A percentile compares a stretch with the other conserved stretches of the same genome.
Evolutionary conservation across 2,329 filamentous ascomycete genomes (phyloP).

Genomic region (Monosporascus sp.): DNA sequence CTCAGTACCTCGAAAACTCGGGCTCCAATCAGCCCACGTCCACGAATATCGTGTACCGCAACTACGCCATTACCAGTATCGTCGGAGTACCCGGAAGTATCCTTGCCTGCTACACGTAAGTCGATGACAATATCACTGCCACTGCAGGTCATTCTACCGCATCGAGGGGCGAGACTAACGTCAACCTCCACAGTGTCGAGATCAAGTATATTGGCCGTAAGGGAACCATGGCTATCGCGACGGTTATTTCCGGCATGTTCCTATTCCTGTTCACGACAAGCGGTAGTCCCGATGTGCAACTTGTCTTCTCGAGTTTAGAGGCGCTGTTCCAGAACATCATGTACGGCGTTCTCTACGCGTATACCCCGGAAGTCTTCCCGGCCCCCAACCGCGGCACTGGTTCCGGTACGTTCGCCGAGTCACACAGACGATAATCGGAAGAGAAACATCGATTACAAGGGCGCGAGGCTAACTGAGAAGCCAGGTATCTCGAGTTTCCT

Average conservation of each 20-base stretch:
- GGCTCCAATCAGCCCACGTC: constrained; percentile 21
- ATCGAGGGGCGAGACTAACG: background rate
- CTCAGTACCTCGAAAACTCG: constrained; percentile 21
- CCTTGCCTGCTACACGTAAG: constrained; percentile 30
- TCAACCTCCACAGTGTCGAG: constrained; percentile 24
- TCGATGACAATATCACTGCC: background rate
- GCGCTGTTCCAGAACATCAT: constrained; percentile 35
- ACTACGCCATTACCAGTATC: constrained; percentile 25
- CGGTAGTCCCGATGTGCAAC: constrained; percentile 16
- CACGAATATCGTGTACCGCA: constrained; percentile 30
- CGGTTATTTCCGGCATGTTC: constrained; percentile 38
- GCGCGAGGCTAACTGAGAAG: background rate
- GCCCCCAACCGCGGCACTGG: constrained; percentile 49
- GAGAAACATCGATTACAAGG: background rate
- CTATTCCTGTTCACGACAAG: constrained; percentile 39
- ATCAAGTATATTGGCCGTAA: constrained; percentile 32
- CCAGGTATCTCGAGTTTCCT: constrained; percentile 32
- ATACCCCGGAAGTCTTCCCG: constrained; percentile 53
- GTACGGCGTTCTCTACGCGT: constrained; percentile 35
- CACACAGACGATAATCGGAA: background rate
- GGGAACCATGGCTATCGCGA: constrained; percentile 39
- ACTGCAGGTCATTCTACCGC: background rate
- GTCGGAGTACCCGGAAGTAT: constrained; percentile 35
- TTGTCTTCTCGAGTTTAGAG: constrained; percentile 26
- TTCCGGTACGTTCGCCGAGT: constrained; percentile 28